These are phyloP conservation scores for Moringa oleifera DNA, from an alignment of 345 rosid species.

Conservation along the genomic window DNA sequence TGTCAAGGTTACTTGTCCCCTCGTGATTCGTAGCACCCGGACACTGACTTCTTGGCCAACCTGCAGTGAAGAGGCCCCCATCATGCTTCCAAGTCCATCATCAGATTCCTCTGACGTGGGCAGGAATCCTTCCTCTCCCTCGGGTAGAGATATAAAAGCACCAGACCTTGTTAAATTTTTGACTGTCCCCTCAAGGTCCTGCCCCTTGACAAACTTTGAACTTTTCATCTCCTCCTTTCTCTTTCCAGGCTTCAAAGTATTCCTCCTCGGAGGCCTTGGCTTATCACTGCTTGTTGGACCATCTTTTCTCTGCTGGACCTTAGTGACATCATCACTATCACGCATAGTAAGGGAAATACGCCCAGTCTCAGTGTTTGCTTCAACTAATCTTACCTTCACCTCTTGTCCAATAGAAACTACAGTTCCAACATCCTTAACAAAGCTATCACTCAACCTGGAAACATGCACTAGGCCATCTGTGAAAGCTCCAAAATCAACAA, in stretches of 20 bases:
- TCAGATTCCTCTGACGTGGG: slow-evolving; percentile 73
- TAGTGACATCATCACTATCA: slow-evolving; percentile 49
- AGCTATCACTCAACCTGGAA: slow-evolving; percentile 69
- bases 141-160: slow-evolving; percentile 77
- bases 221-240: slow-evolving; percentile 40
- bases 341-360: slow-evolving; percentile 89
- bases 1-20: slow-evolving; percentile 85
- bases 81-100: slow-evolving; percentile 56
- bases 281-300: slow-evolving; percentile 35
- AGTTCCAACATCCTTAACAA: slow-evolving; percentile 75
- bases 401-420: slow-evolving; percentile 86
- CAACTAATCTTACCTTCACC: slow-evolving; percentile 72
- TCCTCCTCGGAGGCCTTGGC: slow-evolving; percentile 45
- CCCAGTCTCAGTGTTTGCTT: slow-evolving; percentile 64
- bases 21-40: slow-evolving; percentile 52
- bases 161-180: slow-evolving; percentile 75
- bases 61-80: slow-evolving; percentile 60
- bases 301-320: slow-evolving; percentile 18
- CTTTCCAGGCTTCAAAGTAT: slow-evolving; percentile 39
- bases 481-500: slow-evolving; percentile 83
- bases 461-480: slow-evolving; percentile 91
- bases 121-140: slow-evolving; percentile 87
- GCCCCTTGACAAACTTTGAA: slow-evolving; percentile 70
- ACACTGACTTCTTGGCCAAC: slow-evolving; percentile 74
- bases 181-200: slow-evolving; percentile 73